Conservation (phyloP, 495 filamentous ascomycete genomes). For the Achaetomiella virescens region DNA sequence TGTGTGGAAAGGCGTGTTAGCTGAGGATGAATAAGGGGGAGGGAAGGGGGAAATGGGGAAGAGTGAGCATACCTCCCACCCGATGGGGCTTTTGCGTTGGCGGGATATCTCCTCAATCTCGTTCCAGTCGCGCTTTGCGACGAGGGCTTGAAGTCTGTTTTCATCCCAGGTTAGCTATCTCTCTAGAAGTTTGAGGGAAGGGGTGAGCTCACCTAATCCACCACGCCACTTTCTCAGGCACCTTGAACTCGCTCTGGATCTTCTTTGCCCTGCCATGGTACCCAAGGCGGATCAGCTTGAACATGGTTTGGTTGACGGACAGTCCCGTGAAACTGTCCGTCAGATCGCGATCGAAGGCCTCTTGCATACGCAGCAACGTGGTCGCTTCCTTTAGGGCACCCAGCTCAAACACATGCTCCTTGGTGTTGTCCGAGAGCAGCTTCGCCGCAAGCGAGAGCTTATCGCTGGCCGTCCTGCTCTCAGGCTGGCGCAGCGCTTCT, state of each 20-base stretch:
- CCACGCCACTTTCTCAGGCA: constrained; percentile 82
- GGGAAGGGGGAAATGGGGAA: not conserved
- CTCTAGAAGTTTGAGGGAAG: not conserved
- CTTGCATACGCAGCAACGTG: constrained; percentile 75
- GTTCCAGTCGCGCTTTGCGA: constrained; percentile 81
- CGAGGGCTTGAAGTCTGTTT: constrained; percentile 71
- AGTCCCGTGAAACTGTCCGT: constrained; percentile 71
- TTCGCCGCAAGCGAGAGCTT: constrained; percentile 82
- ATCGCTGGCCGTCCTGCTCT: constrained; percentile 56
- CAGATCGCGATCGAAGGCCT: constrained; percentile 75
- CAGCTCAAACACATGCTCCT: constrained; percentile 71
- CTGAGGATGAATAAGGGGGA: not conserved
- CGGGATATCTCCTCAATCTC: constrained; percentile 81
- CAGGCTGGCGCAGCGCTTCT: constrained; percentile 66
- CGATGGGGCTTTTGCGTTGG: constrained; percentile 78
- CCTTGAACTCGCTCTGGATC: constrained; percentile 84
- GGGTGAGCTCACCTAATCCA: constrained; percentile 57
- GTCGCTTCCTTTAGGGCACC: constrained; percentile 69
- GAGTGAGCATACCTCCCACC: constrained; percentile 72
- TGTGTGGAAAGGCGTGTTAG: constrained; percentile 23
- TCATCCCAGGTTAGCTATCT: not conserved
- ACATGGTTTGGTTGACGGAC: constrained; percentile 83
- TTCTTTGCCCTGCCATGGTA: constrained; percentile 77
- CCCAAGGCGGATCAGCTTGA: constrained; percentile 67
- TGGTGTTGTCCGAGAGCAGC: constrained; percentile 67